These are phyloP conservation scores for Gymnopilus junonius DNA, from an alignment of 768 basidiomycete genomes.

Conservation along the genomic window DNA sequence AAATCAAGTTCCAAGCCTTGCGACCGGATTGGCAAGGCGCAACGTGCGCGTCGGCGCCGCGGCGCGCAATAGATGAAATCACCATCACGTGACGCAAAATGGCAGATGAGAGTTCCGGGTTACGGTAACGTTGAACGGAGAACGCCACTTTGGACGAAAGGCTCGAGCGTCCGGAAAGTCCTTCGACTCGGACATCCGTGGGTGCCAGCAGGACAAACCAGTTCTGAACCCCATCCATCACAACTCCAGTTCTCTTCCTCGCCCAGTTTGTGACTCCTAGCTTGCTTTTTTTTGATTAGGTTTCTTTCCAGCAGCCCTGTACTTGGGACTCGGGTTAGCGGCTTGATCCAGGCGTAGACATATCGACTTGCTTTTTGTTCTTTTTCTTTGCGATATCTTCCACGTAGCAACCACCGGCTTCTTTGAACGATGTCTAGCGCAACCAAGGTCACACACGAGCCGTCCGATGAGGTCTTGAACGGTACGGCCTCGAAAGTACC, in stretches of 20 bases:
- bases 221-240: conserved; percentile 2
- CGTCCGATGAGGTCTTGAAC: conserved; percentile 1
- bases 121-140: conserved; percentile 18
- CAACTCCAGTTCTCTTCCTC: neutral
- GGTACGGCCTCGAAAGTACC: conserved; percentile 3
- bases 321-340: neutral
- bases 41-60: neutral
- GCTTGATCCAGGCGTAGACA: neutral
- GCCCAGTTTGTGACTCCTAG: neutral
- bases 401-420: conserved; percentile 1
- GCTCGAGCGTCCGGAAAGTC: conserved; percentile 23
- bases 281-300: neutral
- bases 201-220: conserved; percentile 14
- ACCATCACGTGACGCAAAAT: conserved; percentile 19
- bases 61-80: neutral
- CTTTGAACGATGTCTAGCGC: conserved; percentile 5
- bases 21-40: neutral
- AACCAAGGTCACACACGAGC: conserved; percentile 1
- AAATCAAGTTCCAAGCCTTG: neutral
- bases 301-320: neutral
- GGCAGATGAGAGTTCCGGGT: conserved; percentile 26
- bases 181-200: conserved; percentile 18
- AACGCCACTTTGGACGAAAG: conserved; percentile 11
- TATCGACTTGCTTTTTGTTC: neutral
- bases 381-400: neutral